Evolutionary conservation across 225 moss, liverwort and hornwort genomes (phyloP), one percentile per base, ranked within the genome.

Genomic region (Polytrichum formosum): DNA sequence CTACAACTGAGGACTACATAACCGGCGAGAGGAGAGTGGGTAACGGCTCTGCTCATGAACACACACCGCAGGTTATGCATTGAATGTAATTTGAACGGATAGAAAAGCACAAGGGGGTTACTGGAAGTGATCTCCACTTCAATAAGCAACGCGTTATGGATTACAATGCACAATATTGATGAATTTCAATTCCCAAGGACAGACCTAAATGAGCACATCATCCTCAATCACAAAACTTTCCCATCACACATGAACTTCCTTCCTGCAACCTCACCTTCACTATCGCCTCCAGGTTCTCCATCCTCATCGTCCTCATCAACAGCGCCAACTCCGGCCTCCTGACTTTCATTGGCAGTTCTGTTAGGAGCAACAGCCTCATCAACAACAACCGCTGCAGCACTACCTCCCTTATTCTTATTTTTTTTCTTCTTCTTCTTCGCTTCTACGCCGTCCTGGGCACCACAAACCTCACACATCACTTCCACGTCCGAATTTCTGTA

Each of bases 241-340:
- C 53, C 9, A 8, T 2, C 9, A 9, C 35, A 35, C 2, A 35
- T 9, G 35, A 35, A 35, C 35, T 35, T 35, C 35, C 35, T 6
- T 28, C 21, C 21, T 20, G 69, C 59, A 28, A 70, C 18, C n/a
- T 76, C 70, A 85, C 84, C 81, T 65, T 76, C 72, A 4, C 54
- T 54, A 28, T 72, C 79, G 56, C 63, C 81, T 54, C 76, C 73
- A 1, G 27, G 72, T 70, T 77, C 78, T 54, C 76, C 78, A 60
- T 79, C 84, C 16, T 87, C 87, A 18, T 84, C 87, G 55, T 81
- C 81, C 27, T 87, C 77, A 18, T 87, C 81, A 68, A 63, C 76
- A n/a, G 66, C 60, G n/a, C 53, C 73, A 3, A 65, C 70, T 33
- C 79, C 6, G 27, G 64, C 33, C 19, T 81, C 20, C 10, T 58